Evolutionary conservation across 2,329 filamentous ascomycete genomes (phyloP).

Genomic region (Diaporthe sp.): DNA sequence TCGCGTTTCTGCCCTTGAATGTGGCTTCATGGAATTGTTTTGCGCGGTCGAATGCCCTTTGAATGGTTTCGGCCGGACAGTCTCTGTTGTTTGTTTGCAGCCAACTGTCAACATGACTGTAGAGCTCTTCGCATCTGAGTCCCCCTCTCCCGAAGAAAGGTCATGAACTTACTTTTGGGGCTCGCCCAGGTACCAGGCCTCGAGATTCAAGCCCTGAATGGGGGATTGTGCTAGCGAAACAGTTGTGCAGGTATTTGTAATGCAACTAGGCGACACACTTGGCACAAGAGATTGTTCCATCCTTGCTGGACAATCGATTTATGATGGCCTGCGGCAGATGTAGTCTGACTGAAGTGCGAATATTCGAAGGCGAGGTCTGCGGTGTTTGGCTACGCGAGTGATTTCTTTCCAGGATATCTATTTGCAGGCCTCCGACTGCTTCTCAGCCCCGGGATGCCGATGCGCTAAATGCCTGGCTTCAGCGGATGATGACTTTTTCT

Average conservation of each 20-base stretch:
- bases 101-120: background rate
- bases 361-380: background rate
- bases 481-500: background rate
- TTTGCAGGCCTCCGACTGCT: background rate
- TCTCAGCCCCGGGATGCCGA: background rate
- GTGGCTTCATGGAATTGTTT: background rate
- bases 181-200: background rate
- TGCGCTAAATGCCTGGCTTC: background rate
- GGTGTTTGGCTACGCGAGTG: background rate
- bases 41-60: background rate
- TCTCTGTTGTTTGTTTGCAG: background rate
- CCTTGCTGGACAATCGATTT: background rate
- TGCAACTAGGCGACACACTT: background rate
- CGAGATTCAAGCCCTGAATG: background rate
- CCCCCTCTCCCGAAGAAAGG: background rate
- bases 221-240: background rate
- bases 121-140: background rate
- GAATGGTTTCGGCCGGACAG: background rate
- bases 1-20: background rate
- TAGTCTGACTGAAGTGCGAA: background rate
- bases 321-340: background rate
- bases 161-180: background rate
- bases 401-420: background rate
- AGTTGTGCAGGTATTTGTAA: background rate
- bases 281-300: background rate